Conservation (phyloP, 805 yeast species). For the Metschnikowia baotianmanensis region DNA sequence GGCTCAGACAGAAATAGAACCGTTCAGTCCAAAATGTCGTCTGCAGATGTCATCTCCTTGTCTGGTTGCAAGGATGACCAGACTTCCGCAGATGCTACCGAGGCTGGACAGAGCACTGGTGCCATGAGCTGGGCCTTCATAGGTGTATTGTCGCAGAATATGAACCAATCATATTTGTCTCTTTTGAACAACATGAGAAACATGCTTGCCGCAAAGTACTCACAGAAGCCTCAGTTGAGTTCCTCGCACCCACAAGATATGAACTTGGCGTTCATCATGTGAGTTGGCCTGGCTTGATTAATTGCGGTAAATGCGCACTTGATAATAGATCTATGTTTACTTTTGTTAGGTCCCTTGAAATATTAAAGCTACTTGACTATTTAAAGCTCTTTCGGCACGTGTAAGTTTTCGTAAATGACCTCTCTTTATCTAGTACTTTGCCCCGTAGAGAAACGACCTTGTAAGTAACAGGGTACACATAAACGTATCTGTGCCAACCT, state of each 20-base stretch:
- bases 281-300: too few species aligned
- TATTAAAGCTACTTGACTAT: too few species aligned
- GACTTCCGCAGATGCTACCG: conserved; percentile 75
- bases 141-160: conserved; percentile 56
- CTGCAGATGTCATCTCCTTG: conserved; percentile 73
- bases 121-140: conserved; percentile 84
- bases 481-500: too few species aligned
- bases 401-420: too few species aligned
- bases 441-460: too few species aligned
- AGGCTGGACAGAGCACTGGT: conserved; percentile 71
- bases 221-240: conserved; percentile 82
- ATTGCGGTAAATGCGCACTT: neutral
- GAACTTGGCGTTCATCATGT: conserved; percentile 35
- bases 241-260: conserved; percentile 79
- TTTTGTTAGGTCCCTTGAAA: too few species aligned
- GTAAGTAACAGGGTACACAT: too few species aligned
- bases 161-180: conserved; percentile 66
- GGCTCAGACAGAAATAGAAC: conserved; percentile 26
- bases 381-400: too few species aligned
- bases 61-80: conserved; percentile 85
- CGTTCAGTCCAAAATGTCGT: conserved; percentile 57
- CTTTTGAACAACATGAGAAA: conserved; percentile 69
- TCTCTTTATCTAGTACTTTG: too few species aligned
- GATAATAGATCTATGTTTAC: neutral
- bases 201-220: conserved; percentile 59